phyloP scores from a whole-genome alignment of 345 rosid genomes.

The Citrus maxima region DNA sequence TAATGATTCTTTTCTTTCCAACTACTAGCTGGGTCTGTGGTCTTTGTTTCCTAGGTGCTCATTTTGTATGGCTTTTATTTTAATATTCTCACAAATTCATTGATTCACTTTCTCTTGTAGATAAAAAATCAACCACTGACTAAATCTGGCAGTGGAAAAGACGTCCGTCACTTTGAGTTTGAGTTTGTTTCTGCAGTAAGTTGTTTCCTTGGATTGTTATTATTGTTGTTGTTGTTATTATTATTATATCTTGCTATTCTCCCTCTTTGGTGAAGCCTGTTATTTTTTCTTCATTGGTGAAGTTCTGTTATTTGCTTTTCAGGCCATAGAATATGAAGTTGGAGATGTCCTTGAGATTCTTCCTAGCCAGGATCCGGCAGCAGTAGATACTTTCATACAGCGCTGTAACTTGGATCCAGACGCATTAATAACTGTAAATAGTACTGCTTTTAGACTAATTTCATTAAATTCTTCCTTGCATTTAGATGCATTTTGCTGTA shows the following conservation, averaged over 20 bases:
- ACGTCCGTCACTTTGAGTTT: constrained; percentile 90
- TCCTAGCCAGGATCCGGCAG: constrained; percentile 63
- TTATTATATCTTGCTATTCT: not conserved
- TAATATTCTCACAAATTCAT: not conserved
- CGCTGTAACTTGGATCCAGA: constrained; percentile 80
- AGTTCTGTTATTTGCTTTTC: constrained; percentile 16
- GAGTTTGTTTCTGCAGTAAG: constrained; percentile 73
- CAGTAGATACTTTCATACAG: constrained; percentile 65
- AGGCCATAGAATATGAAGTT: constrained; percentile 60
- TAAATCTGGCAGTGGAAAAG: constrained; percentile 57
- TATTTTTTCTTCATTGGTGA: not conserved
- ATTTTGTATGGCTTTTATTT: not conserved
- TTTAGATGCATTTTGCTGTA: not conserved
- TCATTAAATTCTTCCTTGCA: not conserved
- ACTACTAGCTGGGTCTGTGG: not conserved
- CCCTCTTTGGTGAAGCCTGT: not conserved
- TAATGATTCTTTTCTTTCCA: not conserved
- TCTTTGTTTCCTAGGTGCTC: no score
- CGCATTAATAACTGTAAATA: constrained; percentile 66
- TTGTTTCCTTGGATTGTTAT: constrained; percentile 3
- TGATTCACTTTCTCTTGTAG: constrained; percentile 29
- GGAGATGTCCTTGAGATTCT: constrained; percentile 94
- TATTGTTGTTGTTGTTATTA: no score
- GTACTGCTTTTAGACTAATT: not conserved
- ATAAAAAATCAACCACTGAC: constrained; percentile 58